phyloP scores from a whole-genome alignment of 2,329 filamentous ascomycete species.

The Clonostachys solani region DNA sequence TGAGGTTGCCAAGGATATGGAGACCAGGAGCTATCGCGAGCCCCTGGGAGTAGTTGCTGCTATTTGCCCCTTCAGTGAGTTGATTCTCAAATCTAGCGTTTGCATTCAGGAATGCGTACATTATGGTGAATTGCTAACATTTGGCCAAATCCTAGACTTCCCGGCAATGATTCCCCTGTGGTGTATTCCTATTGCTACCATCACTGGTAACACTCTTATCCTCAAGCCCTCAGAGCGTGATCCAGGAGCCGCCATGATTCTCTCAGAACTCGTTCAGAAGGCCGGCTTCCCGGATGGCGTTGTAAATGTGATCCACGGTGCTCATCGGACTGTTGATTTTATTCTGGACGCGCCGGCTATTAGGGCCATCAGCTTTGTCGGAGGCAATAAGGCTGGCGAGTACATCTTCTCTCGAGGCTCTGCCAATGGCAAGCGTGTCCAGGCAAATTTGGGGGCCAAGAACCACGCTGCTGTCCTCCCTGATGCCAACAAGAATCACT shows the following conservation, averaged over 20 bases:
- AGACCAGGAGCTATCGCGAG: slow-evolving; percentile 78
- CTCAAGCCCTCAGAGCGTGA: slow-evolving; percentile 86
- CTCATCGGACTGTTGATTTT: slow-evolving; percentile 78
- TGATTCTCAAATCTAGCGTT: not conserved
- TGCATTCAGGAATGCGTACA: not conserved
- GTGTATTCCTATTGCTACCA: slow-evolving; percentile 80
- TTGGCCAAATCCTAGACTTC: slow-evolving; percentile 58
- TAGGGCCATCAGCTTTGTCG: slow-evolving; percentile 84
- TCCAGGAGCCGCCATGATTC: slow-evolving; percentile 79
- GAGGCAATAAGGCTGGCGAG: slow-evolving; percentile 82
- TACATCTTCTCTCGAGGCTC: slow-evolving; percentile 79
- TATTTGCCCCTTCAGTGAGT: slow-evolving; percentile 82
- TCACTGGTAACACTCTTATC: slow-evolving; percentile 79
- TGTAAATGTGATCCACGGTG: slow-evolving; percentile 78
- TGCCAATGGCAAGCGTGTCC: slow-evolving; percentile 82
- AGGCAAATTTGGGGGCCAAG: slow-evolving; percentile 85
- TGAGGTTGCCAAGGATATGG: slow-evolving; percentile 87
- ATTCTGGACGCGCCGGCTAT: slow-evolving; percentile 81
- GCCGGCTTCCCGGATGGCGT: slow-evolving; percentile 80
- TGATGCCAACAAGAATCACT: slow-evolving; percentile 88
- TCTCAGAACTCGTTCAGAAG: slow-evolving; percentile 74
- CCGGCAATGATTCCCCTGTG: slow-evolving; percentile 92
- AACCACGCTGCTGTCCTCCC: slow-evolving; percentile 83
- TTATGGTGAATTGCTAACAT: not conserved
- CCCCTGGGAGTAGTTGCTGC: slow-evolving; percentile 77